Evolutionary conservation across 2,329 filamentous ascomycete species (phyloP).

Genomic region (Akanthomyces lecanii): DNA sequence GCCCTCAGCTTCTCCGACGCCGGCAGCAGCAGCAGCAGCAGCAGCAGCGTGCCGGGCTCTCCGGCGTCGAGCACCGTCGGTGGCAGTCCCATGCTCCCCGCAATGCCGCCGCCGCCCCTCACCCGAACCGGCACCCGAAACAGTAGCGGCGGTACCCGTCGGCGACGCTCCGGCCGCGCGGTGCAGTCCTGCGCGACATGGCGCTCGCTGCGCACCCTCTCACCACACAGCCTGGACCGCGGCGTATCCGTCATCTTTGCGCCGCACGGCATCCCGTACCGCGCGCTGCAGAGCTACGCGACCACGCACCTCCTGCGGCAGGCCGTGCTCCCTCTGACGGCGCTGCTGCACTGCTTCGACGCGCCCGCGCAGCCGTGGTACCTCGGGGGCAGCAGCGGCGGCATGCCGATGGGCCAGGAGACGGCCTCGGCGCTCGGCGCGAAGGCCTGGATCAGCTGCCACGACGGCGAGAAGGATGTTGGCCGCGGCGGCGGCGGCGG

Average conservation of each 20-base stretch:
- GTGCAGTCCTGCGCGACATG: too few species aligned
- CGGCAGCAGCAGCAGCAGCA: neutral
- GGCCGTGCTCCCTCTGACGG: conserved; percentile 57
- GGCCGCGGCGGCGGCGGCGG: conserved; percentile 39
- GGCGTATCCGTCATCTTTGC: conserved; percentile 61
- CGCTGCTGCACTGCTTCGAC: conserved; percentile 62
- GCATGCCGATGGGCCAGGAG: conserved; percentile 52
- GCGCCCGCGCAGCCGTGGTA: conserved; percentile 54
- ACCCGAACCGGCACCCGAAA: conserved; percentile 24
- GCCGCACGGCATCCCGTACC: conserved; percentile 57
- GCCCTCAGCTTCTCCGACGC: conserved; percentile 3
- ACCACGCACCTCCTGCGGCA: conserved; percentile 52
- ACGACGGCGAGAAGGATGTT: too few species aligned
- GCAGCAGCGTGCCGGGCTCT: conserved; percentile 14
- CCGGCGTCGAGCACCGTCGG: conserved; percentile 11
- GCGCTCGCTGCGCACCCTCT: conserved; percentile 27
- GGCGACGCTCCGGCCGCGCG: too few species aligned
- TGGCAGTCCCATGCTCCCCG: conserved; percentile 19
- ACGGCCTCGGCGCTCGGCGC: conserved; percentile 52
- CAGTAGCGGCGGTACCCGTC: conserved; percentile 32
- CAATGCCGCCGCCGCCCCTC: neutral
- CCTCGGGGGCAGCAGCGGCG: conserved; percentile 50
- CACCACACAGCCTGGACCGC: conserved; percentile 33
- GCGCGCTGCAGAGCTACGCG: conserved; percentile 51
- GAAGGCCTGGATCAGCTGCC: conserved; percentile 55